Evolutionary conservation across 345 rosid genomes (phyloP).

Genomic region (Citrus hindsii): DNA sequence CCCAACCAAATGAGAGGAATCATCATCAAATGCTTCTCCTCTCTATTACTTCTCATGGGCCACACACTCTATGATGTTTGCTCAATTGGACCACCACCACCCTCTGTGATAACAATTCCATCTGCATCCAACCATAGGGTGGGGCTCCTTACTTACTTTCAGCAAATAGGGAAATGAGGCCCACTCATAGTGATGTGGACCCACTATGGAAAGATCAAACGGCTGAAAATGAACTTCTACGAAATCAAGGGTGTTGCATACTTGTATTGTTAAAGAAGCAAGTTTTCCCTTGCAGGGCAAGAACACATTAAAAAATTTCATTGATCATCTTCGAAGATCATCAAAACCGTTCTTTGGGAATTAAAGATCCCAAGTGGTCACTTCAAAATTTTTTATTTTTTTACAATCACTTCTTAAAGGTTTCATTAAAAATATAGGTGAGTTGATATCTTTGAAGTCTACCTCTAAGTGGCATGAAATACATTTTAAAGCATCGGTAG

Average conservation of each 20-base stretch:
- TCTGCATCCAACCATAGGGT: constrained; percentile 15
- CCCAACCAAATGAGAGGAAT: constrained; percentile 4
- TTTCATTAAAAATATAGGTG: too few relatives aligned
- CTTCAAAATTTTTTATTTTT: not conserved
- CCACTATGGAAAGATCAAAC: not conserved
- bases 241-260: not conserved
- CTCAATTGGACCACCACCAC: constrained; percentile 33
- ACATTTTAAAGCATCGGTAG: not conserved
- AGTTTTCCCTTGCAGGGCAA: not conserved
- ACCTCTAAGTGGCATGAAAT: too few relatives aligned
- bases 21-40: not conserved
- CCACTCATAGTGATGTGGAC: not conserved
- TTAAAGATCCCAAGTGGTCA: not conserved
- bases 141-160: not conserved
- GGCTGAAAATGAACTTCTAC: not conserved
- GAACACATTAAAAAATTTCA: not conserved
- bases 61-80: not conserved
- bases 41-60: constrained; percentile 6
- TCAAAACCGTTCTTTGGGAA: not conserved
- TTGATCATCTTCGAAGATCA: not conserved
- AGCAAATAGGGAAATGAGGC: not conserved
- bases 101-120: constrained; percentile 1
- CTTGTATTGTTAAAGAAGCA: not conserved
- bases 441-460: too few relatives aligned
- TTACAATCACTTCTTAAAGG: too few relatives aligned